A percentile compares a stretch with the other conserved stretches of the same genome.
These are phyloP conservation scores for Botrytis hyacinthi DNA, from an alignment of 2,329 filamentous ascomycete genomes.

Conservation along the genomic window DNA sequence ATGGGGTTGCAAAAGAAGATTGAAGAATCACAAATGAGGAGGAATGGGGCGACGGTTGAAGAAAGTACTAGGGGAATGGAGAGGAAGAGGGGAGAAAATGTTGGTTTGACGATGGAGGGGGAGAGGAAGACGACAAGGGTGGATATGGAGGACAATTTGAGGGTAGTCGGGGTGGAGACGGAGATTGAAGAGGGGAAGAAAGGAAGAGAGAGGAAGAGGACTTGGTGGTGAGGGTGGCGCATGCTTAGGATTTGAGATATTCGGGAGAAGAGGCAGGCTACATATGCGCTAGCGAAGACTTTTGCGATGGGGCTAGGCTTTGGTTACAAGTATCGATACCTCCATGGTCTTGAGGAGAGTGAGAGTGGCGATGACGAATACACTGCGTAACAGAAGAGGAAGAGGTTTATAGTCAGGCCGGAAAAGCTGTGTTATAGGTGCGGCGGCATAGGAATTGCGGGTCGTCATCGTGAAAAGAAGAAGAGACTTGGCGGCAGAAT, in stretches of 20 bases:
- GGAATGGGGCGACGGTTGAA: constrained; percentile 42
- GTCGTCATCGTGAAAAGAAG: neutral
- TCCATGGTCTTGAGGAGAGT: neutral
- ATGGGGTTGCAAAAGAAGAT: constrained; percentile 57
- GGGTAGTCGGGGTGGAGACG: constrained; percentile 1
- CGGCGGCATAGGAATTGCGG: neutral
- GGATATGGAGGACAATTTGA: constrained; percentile 5
- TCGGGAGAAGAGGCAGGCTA: neutral
- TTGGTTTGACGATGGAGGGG: neutral
- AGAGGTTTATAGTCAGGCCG: neutral
- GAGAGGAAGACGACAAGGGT: neutral
- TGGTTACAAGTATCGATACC: neutral
- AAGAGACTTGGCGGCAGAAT: neutral
- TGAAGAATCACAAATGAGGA: constrained; percentile 46
- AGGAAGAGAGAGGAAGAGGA: constrained; percentile 10
- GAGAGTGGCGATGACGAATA: neutral
- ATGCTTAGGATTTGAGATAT: neutral
- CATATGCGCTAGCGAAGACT: neutral
- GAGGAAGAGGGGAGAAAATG: constrained; percentile 28
- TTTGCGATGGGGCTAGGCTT: neutral
- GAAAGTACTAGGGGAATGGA: constrained; percentile 40
- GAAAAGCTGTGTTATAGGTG: neutral
- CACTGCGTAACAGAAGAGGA: neutral
- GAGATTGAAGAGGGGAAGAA: neutral
- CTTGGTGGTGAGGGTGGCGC: neutral